Conservation (phyloP, 2,329 filamentous ascomycete genomes). For the Macroventuria anomochaeta region DNA sequence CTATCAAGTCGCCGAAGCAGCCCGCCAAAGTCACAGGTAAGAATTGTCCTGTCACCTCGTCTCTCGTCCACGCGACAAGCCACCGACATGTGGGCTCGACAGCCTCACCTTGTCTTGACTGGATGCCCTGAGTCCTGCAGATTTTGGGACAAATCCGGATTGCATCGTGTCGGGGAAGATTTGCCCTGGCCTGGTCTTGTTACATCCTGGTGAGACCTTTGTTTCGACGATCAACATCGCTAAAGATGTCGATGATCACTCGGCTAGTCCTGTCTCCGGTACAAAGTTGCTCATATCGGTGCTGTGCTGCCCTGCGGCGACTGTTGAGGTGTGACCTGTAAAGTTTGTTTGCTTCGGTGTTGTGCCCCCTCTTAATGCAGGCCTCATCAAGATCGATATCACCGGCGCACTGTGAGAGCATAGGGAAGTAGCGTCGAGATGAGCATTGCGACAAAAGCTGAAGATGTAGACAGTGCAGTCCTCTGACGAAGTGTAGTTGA, state of each 20-base stretch:
- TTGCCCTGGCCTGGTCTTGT: background rate
- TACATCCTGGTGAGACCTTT: background rate
- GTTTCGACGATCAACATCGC: conserved; percentile 11
- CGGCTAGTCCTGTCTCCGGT: conserved; percentile 3
- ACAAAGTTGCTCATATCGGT: background rate
- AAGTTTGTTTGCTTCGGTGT: background rate
- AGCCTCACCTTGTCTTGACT: background rate
- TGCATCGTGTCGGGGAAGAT: conserved; percentile 8
- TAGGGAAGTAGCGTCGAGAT: too few species aligned
- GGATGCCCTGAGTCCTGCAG: background rate
- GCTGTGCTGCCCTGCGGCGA: background rate
- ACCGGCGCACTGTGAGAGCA: too few species aligned
- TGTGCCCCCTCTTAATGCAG: background rate
- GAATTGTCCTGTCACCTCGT: conserved; percentile 2
- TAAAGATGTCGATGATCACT: background rate
- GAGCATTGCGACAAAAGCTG: too few species aligned
- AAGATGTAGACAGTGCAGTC: too few species aligned
- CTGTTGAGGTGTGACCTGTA: background rate
- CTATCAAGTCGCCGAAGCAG: conserved; percentile 4
- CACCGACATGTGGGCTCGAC: background rate
- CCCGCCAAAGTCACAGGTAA: background rate
- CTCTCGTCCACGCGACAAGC: background rate
- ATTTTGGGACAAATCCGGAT: background rate
- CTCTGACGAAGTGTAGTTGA: too few species aligned
- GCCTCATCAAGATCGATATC: background rate